Evolutionary conservation across 768 basidiomycete genomes (phyloP).

Genomic region (Lactarius akahatsu): DNA sequence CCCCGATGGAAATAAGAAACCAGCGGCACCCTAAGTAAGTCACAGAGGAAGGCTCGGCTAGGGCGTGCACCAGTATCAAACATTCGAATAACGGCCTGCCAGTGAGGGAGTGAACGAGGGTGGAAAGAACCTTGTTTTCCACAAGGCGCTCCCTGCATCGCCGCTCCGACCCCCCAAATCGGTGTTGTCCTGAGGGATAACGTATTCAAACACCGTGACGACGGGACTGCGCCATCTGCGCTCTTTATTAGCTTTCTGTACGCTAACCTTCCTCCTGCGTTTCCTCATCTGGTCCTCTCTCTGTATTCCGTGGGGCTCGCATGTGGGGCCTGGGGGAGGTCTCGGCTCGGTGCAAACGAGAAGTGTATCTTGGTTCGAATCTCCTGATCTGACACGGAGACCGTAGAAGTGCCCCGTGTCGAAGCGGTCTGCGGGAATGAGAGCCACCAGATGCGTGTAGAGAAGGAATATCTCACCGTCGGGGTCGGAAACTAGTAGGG

Average conservation of each 20-base stretch:
- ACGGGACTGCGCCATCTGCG: slow-evolving; percentile 32
- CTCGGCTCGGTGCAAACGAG: slow-evolving; percentile 54
- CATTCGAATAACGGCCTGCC: too few species aligned
- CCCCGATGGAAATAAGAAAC: too few species aligned
- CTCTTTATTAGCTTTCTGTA: not conserved
- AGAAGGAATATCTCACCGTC: slow-evolving; percentile 37
- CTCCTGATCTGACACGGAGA: too few species aligned
- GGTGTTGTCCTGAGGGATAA: too few species aligned
- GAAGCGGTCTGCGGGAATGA: slow-evolving; percentile 35
- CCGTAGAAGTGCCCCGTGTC: slow-evolving; percentile 39
- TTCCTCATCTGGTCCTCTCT: slow-evolving; percentile 22
- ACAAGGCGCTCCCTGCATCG: slow-evolving; percentile 79
- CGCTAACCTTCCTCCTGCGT: not conserved
- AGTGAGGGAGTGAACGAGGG: too few species aligned
- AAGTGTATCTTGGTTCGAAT: slow-evolving; percentile 59
- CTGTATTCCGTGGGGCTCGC: too few species aligned
- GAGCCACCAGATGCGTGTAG: slow-evolving; percentile 40
- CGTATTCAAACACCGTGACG: slow-evolving; percentile 43
- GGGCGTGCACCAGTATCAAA: too few species aligned
- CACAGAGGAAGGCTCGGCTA: not conserved
- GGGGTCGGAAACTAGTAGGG: slow-evolving; percentile 37
- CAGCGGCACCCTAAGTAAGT: too few species aligned
- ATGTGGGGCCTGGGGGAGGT: not conserved
- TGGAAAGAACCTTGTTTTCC: slow-evolving; percentile 68
- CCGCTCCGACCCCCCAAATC: too few species aligned